Percentiles rank a stretch among this genome's conserved stretches.
Evolutionary conservation across 768 basidiomycete species (phyloP).

Genomic region (Strobilomyces dryophilus): DNA sequence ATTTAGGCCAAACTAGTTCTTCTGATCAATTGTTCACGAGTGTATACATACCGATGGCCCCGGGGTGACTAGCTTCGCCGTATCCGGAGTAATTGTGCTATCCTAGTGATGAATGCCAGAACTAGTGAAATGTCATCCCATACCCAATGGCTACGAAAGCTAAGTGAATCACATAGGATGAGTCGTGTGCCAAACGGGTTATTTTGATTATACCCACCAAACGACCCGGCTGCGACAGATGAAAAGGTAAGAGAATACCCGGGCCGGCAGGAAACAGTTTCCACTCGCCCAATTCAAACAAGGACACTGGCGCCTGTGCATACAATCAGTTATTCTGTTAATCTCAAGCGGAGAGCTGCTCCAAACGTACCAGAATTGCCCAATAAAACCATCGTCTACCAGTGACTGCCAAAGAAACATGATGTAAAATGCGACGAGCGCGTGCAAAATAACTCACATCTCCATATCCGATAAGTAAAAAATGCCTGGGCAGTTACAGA

Average conservation of each 20-base stretch:
- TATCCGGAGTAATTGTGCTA: slow-evolving; percentile 3
- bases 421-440: not conserved
- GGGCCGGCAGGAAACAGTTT: not conserved
- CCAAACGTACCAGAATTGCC: not conserved
- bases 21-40: not conserved
- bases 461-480: slow-evolving; percentile 12
- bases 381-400: not conserved
- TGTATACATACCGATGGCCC: slow-evolving; percentile 3
- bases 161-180: not conserved
- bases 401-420: not conserved
- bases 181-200: not conserved
- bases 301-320: slow-evolving; percentile 1
- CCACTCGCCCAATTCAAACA: slow-evolving; percentile 4
- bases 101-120: not conserved
- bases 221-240: not conserved
- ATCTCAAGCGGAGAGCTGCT: not conserved
- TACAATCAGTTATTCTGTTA: not conserved
- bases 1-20: not conserved
- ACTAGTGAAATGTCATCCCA: not conserved
- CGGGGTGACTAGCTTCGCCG: not conserved
- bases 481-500: not conserved
- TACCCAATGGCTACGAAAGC: not conserved
- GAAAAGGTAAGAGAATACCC: not conserved
- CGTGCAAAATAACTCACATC: not conserved
- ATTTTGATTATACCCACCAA: not conserved